phyloP scores from a whole-genome alignment of 306 rosid genomes.

The Ammopiptanthus mongolicus region DNA sequence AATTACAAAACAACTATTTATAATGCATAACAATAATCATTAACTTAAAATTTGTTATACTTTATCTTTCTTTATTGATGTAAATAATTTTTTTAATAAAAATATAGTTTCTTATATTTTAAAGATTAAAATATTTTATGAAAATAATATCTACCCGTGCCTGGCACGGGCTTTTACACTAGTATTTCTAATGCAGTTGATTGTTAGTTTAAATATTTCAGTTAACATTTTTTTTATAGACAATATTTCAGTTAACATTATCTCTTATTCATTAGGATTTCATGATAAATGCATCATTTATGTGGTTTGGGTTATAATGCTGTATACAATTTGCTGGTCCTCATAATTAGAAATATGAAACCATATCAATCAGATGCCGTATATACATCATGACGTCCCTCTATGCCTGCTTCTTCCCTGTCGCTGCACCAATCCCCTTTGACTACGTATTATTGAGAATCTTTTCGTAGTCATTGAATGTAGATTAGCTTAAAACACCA shows the following conservation, averaged over 20 bases:
- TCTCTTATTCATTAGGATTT: not conserved
- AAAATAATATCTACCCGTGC: too few species aligned
- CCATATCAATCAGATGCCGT: not conserved
- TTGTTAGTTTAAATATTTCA: not conserved
- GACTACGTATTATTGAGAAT: not conserved
- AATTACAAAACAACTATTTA: too few species aligned
- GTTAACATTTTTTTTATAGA: too few species aligned
- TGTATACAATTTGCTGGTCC: slow-evolving; percentile 17
- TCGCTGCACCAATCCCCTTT: not conserved
- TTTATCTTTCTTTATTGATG: too few species aligned
- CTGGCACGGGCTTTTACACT: too few species aligned
- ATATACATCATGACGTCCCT: slow-evolving; percentile 5
- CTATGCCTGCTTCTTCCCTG: not conserved
- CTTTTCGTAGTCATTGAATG: not conserved
- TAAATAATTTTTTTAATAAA: too few species aligned
- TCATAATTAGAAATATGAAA: not conserved
- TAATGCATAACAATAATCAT: too few species aligned
- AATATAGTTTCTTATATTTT: too few species aligned
- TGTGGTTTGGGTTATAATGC: slow-evolving; percentile 23
- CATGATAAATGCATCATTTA: slow-evolving; percentile 28
- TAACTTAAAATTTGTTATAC: too few species aligned
- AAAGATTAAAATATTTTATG: too few species aligned
- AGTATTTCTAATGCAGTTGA: not conserved
- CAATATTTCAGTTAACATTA: not conserved
- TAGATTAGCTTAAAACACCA: not conserved